phyloP scores from a whole-genome alignment of 1,284 basidiomycete genomes.

The Erythrobasidium hasegawianum region DNA sequence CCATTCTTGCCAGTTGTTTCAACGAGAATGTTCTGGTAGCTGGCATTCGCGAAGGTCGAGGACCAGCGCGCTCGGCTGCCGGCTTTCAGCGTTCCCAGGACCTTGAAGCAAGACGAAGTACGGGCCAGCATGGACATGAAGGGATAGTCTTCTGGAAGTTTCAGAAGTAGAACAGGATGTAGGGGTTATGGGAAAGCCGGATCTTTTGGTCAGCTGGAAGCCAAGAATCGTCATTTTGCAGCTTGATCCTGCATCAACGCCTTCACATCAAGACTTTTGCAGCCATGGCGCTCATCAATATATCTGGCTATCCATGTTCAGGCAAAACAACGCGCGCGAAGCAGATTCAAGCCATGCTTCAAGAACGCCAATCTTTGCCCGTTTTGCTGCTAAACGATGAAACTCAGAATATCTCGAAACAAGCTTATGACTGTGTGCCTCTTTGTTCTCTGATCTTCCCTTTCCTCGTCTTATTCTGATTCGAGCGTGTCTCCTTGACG shows the following conservation, averaged over 20 bases:
- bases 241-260: too few species aligned
- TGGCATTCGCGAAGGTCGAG: constrained; percentile 17
- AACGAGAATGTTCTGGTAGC: constrained; percentile 69
- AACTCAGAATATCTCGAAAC: constrained; percentile 61
- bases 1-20: constrained; percentile 56
- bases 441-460: not conserved
- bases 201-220: too few species aligned
- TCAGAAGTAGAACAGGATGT: too few species aligned
- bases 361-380: constrained; percentile 54
- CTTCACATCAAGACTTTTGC: too few species aligned
- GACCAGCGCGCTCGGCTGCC: constrained; percentile 7
- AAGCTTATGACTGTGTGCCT: constrained; percentile 68
- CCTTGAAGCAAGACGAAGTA: not conserved
- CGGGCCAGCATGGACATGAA: not conserved
- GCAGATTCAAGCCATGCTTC: constrained; percentile 64
- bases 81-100: not conserved
- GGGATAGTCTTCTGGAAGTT: too few species aligned
- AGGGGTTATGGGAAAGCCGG: too few species aligned
- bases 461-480: not conserved
- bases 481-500: not conserved
- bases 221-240: too few species aligned
- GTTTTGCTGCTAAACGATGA: constrained; percentile 77
- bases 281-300: constrained; percentile 84
- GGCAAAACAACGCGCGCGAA: constrained; percentile 75
- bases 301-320: constrained; percentile 83